These are phyloP conservation scores for Suhomyces choctaworum DNA, from an alignment of 1,139 yeast genomes.

Conservation along the genomic window DNA sequence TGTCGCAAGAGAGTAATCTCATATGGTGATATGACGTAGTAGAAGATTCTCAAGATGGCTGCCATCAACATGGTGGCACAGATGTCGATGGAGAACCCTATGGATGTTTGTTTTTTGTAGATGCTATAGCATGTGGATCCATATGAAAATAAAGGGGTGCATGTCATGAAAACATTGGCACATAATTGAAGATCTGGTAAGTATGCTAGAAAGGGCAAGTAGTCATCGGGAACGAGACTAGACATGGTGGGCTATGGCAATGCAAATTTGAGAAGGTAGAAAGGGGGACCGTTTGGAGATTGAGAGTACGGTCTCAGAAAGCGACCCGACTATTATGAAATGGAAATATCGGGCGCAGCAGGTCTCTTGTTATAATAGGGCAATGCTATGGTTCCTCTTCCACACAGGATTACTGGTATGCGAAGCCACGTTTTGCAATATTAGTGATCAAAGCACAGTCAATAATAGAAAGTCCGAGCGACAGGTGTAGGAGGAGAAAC, in stretches of 20 bases:
- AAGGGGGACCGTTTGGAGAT: no score
- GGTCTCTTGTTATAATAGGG: no score
- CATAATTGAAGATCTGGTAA: constrained; percentile 47
- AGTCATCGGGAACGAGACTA: constrained; percentile 24
- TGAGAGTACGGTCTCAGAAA: no score
- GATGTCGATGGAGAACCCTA: constrained; percentile 83
- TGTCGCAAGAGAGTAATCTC: constrained; percentile 75
- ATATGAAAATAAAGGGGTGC: constrained; percentile 81
- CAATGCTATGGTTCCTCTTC: no score
- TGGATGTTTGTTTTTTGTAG: constrained; percentile 58
- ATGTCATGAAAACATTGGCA: constrained; percentile 53
- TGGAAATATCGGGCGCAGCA: no score
- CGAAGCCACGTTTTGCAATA: no score
- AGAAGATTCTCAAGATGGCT: constrained; percentile 68
- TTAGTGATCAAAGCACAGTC: no score
- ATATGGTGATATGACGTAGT: constrained; percentile 77
- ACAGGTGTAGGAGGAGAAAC: no score
- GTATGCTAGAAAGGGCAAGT: constrained; percentile 35
- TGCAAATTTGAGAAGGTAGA: background rate
- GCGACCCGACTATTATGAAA: no score
- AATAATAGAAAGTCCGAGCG: no score
- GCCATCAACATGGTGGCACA: constrained; percentile 90
- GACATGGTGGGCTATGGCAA: constrained; percentile 4
- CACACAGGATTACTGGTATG: no score
- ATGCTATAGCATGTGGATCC: constrained; percentile 80